Evolutionary conservation across 805 yeast species (phyloP), one percentile per base, ranked within the genome.

Genomic region (Maudiozyma pseudohumilis): DNA sequence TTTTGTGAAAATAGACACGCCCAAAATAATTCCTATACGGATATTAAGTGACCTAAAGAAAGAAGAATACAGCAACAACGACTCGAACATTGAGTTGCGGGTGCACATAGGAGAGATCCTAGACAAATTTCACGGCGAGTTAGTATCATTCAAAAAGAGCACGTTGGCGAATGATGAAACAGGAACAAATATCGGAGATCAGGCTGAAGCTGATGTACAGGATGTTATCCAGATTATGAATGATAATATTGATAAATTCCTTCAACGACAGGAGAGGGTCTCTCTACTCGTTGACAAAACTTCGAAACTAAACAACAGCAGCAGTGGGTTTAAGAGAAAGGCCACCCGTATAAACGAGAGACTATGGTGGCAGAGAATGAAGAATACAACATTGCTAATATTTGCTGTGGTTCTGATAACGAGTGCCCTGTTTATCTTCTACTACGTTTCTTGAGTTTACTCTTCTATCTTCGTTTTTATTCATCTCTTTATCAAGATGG

Each of bases 191-290:
- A 31, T 44, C 22, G 48, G 47, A 3, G 50, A 47, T 9, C 46
- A 49, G 4, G 45, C 61, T 6, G 60, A 56, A 27, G 45, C 48
- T 15, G 61, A 59, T 29, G 32, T 60, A 29, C 49, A 53, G 24
- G 53, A 56, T 19, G 50, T 60, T 11, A 45, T 60, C n/a, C 52
- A 50, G 29, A 51, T 60, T 7, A 59, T 60, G 64, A 60, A 59
- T 42, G 62, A 59, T 40, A 60, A 60, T 38, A 59, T 60, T 21
- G 62, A 57, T 42, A 56, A 56, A 52, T 69, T 86, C 19, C 63
- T 85, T 47, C 76, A 75, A 46, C 70, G 95, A 36, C 94, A 94
- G 16, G 95, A 85, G 50, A 70, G 82, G 36, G 74, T 85, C 41
- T 72, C 75, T 46, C 59, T 72, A 28, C 65, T 85, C 44, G 89